phyloP scores from a whole-genome alignment of 768 basidiomycete species.

The Auricularia cornea region DNA sequence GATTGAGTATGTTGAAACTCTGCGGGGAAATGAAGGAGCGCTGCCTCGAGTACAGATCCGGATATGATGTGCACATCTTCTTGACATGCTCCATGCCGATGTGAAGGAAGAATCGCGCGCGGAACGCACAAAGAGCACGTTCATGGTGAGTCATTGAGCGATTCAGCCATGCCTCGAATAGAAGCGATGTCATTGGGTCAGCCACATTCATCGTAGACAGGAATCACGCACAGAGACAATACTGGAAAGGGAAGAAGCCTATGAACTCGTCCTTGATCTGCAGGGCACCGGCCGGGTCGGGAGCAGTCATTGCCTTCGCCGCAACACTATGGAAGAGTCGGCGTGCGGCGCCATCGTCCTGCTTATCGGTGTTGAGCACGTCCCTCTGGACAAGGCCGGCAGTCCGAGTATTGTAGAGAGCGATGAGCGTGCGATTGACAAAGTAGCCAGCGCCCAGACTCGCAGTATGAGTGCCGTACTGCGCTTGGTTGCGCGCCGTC shows the following conservation, averaged over 20 bases:
- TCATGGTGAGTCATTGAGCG: constrained; percentile 11
- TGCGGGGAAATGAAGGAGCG: constrained; percentile 18
- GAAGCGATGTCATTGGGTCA: too few species aligned
- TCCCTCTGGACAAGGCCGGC: constrained; percentile 14
- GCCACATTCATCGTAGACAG: too few species aligned
- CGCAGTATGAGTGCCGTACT: constrained; percentile 18
- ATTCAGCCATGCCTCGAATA: constrained; percentile 22
- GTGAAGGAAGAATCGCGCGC: constrained; percentile 18
- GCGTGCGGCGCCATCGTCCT: constrained; percentile 24
- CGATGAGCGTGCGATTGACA: constrained; percentile 16
- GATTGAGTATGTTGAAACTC: constrained; percentile 22
- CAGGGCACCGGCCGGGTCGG: neutral
- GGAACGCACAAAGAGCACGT: constrained; percentile 12
- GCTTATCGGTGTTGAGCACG: constrained; percentile 21
- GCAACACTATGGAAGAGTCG: constrained; percentile 17
- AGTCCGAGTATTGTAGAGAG: constrained; percentile 9
- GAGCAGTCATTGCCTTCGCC: constrained; percentile 8
- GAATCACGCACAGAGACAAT: constrained; percentile 3
- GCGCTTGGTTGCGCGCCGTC: constrained; percentile 19
- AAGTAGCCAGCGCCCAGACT: constrained; percentile 16
- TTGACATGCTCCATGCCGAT: constrained; percentile 12
- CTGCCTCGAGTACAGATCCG: constrained; percentile 15
- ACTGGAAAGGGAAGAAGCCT: constrained; percentile 20
- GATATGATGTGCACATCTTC: constrained; percentile 10
- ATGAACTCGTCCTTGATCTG: constrained; percentile 9